Evolutionary conservation across 371 early-diverging fungal species (phyloP), one percentile per base, ranked within the genome.

Genomic region (Zychaea mexicana): DNA sequence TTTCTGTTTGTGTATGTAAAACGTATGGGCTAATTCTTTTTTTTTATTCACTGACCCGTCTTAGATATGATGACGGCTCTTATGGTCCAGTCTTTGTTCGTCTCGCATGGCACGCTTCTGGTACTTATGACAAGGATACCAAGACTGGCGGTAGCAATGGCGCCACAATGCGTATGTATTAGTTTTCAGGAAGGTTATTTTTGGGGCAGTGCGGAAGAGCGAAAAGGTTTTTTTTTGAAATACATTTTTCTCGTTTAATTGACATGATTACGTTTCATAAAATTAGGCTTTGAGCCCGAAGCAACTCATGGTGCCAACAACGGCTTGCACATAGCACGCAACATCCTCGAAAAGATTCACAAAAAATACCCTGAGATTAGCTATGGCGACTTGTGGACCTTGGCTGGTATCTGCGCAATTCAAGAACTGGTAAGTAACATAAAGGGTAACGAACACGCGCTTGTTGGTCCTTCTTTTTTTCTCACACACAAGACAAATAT

Each of bases 31-130:
- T 42, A 42, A 42, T 42, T n/a, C 4, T 42, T 42, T 42, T 6
- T 42, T 42, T 15, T 61, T 22, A 3, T 7, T 4, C 24, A 52
- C 26, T 64, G n/a, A n/a, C n/a, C n/a, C n/a, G n/a, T n/a, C n/a
- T n/a, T n/a, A 77, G 78, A 77, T 94, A 93, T 65, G 98, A 98
- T 74, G 97, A 98, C 70, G 97, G 96, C 58, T 90, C 90, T 26
- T 86, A 88, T 71, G 96, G 94, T 4, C 96, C 96, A 15, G 87
- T 98, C 21, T 84, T 98, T 61, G 77, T 97, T 46, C 93, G 94
- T 47, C 86, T 94, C 24, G 96, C 96, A 9, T 96, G 96, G 97
- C 98, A 98, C 80, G 87, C 94, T 8, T 86, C 95, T 49, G 98
- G 98, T 21, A 98, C 97, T 36, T 96, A 89, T 71, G 92, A 94